Base-by-base conservation (phyloP, 495 filamentous ascomycete genomes). In the Chaetomium tenue region DNA sequence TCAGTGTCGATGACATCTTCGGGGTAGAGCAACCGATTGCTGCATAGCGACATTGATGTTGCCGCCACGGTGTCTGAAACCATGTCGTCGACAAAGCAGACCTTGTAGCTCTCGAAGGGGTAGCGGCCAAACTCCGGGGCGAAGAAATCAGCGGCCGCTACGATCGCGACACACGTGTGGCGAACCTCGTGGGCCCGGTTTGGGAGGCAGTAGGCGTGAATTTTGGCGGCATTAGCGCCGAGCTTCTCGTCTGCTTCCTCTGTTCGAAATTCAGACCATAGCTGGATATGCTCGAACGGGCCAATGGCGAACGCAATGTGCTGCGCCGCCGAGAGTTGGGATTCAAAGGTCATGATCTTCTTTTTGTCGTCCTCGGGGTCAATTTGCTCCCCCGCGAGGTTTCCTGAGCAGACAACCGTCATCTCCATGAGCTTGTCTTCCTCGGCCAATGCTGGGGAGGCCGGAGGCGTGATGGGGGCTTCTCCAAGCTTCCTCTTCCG, bases 81-180 rank as follows among this genome's bases (percentile, higher is more conserved):
- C 63, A 91, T 82, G 74, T 98, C 95, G 65, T 99, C 94, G 44
- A 98, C 88, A 66, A 98, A 99, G 71, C 89, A 92, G 48, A 98
- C 77, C 67, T 93, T 94, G 79, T 94, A 97, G 66, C 86, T 90
- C 44, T 87, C 83, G 68, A 91, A 97, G 0, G 92, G 91, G 74
- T 93, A 98, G 2, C 88, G 87, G 18, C 90, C 91, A 67, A 91
- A 97, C 5, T 86, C 88, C 59, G 91, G 82, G 0, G 88, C 90
- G 67, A 98, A 93, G 71, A 87, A 88, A 71, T 98, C 94, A 39
- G 96, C 86, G 0, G 91, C 91, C 33, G 75, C 71, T 25, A 80
- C 80, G 48, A 84, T 66, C 22, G 79, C 72, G 1, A 62, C 67
- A 73, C 92, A 95, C 16, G 91, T 92, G 67, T 96, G 91, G 63